phyloP scores from a whole-genome alignment of 2,329 filamentous ascomycete genomes.

The Fusarium tuaranense region DNA sequence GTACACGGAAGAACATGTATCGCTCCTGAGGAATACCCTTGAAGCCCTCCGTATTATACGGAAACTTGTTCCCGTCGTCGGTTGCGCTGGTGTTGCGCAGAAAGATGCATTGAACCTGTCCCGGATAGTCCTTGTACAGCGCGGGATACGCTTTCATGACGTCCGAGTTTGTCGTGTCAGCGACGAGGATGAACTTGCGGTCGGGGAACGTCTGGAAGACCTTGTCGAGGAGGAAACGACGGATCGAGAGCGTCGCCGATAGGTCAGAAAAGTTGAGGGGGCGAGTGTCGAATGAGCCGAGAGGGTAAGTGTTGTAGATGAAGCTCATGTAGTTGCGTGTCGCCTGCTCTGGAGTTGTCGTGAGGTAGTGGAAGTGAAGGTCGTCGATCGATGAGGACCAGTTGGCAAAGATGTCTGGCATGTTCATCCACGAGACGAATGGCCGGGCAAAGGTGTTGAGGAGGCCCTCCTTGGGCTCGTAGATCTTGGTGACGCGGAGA shows the following conservation, averaged over 20 bases:
- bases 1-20: conserved; percentile 84
- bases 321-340: conserved; percentile 84
- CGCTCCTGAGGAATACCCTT: conserved; percentile 71
- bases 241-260: conserved; percentile 77
- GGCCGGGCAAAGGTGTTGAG: conserved; percentile 81
- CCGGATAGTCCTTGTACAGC: conserved; percentile 73
- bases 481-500: conserved; percentile 84
- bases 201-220: conserved; percentile 81
- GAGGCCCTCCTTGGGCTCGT: conserved; percentile 78
- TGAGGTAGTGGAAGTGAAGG: conserved; percentile 85
- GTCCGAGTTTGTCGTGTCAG: conserved; percentile 81
- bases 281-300: conserved; percentile 81
- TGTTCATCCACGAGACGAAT: conserved; percentile 80
- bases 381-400: conserved; percentile 76
- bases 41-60: conserved; percentile 81
- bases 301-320: conserved; percentile 82
- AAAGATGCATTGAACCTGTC: conserved; percentile 82
- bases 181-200: conserved; percentile 80
- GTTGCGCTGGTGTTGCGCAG: conserved; percentile 80
- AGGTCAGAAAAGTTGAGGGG: conserved; percentile 85
- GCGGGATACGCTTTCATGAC: conserved; percentile 75
- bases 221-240: conserved; percentile 76
- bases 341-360: conserved; percentile 82
- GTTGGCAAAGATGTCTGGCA: conserved; percentile 82
- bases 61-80: conserved; percentile 74